Percentiles rank a stretch among this genome's conserved stretches.
Evolutionary conservation across 352 stramenopile genomes (phyloP).

Genomic region (Phytophthora pini): DNA sequence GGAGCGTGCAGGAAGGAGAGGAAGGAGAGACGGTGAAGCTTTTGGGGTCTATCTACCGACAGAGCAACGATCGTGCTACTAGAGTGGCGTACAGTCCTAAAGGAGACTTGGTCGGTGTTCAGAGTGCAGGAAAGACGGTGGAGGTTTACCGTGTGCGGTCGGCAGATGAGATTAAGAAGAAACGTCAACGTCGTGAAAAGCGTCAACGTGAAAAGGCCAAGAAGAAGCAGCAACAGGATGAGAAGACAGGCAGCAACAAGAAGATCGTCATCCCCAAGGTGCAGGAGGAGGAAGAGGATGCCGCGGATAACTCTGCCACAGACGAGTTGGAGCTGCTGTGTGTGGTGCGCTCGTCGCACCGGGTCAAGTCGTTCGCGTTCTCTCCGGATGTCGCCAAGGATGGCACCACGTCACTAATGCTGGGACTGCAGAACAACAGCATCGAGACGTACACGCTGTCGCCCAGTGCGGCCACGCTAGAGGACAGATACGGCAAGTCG

Average conservation of each 20-base stretch:
- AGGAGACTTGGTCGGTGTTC: conserved; percentile 75
- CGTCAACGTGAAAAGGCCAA: conserved; percentile 89
- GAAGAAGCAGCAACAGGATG: conserved; percentile 65
- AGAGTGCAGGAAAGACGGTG: conserved; percentile 89
- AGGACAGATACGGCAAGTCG: conserved; percentile 69
- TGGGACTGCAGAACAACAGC: conserved; percentile 92
- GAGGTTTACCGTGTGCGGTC: conserved; percentile 91
- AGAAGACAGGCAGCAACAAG: conserved; percentile 33
- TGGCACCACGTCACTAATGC: conserved; percentile 80
- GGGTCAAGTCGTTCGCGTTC: conserved; percentile 90
- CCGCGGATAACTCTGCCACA: conserved; percentile 67
- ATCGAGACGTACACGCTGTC: conserved; percentile 90
- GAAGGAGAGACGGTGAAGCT: conserved; percentile 57
- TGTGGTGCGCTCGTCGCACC: conserved; percentile 84
- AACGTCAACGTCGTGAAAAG: conserved; percentile 90
- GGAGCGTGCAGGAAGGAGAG: conserved; percentile 55
- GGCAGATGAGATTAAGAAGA: conserved; percentile 91
- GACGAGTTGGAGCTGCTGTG: conserved; percentile 90
- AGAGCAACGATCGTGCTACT: conserved; percentile 79
- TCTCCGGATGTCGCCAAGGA: conserved; percentile 85
- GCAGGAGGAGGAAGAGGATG: conserved; percentile 56
- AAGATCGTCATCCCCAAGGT: conserved; percentile 41
- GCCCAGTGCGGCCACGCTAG: conserved; percentile 62
- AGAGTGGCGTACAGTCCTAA: conserved; percentile 64
- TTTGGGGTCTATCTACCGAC: conserved; percentile 73